Base-by-base conservation (phyloP, 805 yeast genomes). In the Yamadazyma nakazawae region DNA sequence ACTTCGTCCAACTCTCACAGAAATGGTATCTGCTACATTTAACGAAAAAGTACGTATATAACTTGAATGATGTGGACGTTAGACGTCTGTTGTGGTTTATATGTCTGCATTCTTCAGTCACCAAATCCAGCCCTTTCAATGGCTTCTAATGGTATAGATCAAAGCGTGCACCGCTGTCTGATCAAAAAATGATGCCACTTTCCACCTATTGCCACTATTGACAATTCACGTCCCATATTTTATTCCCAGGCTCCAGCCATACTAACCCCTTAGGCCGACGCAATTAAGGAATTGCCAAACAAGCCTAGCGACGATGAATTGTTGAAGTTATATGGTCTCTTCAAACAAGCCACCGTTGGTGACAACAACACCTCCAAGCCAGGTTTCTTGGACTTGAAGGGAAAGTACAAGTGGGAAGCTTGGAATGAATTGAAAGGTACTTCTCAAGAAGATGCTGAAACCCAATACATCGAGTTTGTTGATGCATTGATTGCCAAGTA, bases 341-440 rank as follows among this genome's bases (percentile, higher is more conserved):
- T 78, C 85, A 94, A 94, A 73, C 99, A 94, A 75, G 96, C 98
- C 58, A 92, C 97, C 31, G 85, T 84, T 47, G 99, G 99, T 55
- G 99, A 94, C 79, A 89, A 89, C 79, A 68, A 67, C 55, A 86
- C 96, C 52, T 74, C 78, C 46, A 88, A 88, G 74, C 99, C 99
- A 45, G 94, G 97, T 53, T 71, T 87, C 49, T 88, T 94, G 67
- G 96, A 90, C 72, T 79, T 94, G 74, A 89, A 86, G 75, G 97
- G 92, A 57, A 90, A 95, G 72, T 87, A 88, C 80, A 94, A 94
- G 78, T 94, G 98, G 98, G 92, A 91, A 64, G 80, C 98, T 8
- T 94, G 98, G 98, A 84, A 84, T 60, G 83, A 82, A 59, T 74
- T 84, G 62, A 85, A 87, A 74, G 99, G 99, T 48, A 80, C 79